Conservation (phyloP, 139 green algal species). For the Monoraphidium neglectum region DNA sequence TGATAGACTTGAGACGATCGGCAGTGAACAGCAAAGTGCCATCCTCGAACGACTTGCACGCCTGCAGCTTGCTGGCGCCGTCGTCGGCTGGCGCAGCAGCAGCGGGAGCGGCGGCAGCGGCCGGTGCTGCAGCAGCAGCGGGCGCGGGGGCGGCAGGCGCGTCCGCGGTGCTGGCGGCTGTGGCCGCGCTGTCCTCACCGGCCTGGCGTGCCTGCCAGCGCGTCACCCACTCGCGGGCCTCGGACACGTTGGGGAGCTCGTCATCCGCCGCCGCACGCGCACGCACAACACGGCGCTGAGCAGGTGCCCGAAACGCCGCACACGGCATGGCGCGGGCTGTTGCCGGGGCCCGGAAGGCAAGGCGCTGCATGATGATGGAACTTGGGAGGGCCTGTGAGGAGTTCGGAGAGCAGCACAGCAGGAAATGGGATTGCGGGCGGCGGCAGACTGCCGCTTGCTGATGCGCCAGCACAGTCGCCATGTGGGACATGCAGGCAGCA, state of each 20-base stretch:
- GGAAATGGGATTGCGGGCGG: neutral
- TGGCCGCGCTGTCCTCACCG: neutral
- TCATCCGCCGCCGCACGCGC: constrained; percentile 7
- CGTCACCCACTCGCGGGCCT: constrained; percentile 50
- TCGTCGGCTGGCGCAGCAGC: constrained; percentile 5
- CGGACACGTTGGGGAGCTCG: constrained; percentile 42
- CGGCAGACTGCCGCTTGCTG: neutral
- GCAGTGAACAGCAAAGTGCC: constrained; percentile 30
- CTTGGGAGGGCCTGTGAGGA: neutral
- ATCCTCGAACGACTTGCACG: constrained; percentile 5
- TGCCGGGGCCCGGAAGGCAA: neutral
- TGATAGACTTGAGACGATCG: constrained; percentile 5
- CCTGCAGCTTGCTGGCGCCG: neutral
- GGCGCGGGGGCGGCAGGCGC: neutral
- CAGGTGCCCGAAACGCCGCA: neutral
- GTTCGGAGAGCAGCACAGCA: neutral
- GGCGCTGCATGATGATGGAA: neutral
- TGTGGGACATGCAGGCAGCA: too few relatives aligned
- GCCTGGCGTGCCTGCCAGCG: constrained; percentile 41
- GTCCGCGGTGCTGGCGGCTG: neutral
- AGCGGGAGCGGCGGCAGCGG: neutral
- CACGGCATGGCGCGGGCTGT: neutral
- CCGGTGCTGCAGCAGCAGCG: neutral
- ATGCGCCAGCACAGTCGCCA: too few relatives aligned
- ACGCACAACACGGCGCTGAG: neutral